phyloP scores from a whole-genome alignment of 2,329 filamentous ascomycete species.

The Ceratocystis colombiana region DNA sequence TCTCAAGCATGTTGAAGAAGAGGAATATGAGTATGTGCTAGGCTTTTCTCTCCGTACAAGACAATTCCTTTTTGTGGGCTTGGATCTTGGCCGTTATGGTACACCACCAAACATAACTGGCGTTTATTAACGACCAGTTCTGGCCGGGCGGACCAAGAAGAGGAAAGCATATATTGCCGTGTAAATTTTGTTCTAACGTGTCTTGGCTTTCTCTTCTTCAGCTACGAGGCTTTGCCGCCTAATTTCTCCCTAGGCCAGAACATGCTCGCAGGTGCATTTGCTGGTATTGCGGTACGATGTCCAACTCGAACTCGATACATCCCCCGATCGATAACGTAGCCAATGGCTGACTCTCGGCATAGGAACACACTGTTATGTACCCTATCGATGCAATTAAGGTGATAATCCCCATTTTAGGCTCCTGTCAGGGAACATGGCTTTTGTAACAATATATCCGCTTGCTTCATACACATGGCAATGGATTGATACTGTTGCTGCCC shows the following conservation, averaged over 20 bases:
- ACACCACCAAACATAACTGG: background rate
- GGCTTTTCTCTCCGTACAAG: background rate
- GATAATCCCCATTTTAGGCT: constrained; percentile 22
- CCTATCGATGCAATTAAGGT: constrained; percentile 98
- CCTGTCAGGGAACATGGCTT: too few species aligned
- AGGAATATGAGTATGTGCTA: constrained; percentile 56
- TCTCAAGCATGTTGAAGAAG: constrained; percentile 41
- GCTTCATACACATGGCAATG: too few species aligned
- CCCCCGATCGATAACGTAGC: constrained; percentile 18
- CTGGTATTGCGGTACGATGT: constrained; percentile 73
- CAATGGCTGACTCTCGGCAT: constrained; percentile 19
- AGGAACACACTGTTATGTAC: constrained; percentile 99
- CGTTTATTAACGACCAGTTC: background rate
- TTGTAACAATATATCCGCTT: too few species aligned
- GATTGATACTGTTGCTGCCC: background rate
- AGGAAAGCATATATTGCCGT: background rate
- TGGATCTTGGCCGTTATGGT: background rate
- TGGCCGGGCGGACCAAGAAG: background rate
- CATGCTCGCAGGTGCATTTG: constrained; percentile 93
- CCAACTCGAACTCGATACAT: background rate
- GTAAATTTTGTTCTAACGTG: background rate
- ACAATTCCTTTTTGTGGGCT: background rate
- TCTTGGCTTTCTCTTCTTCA: constrained; percentile 29
- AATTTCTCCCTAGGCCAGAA: constrained; percentile 92
- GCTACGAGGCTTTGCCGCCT: constrained; percentile 86